A percentile compares a stretch with the other conserved stretches of the same genome.
Conservation (phyloP, 2,329 filamentous ascomycete species). For the Tolypocladium endophyticum region DNA sequence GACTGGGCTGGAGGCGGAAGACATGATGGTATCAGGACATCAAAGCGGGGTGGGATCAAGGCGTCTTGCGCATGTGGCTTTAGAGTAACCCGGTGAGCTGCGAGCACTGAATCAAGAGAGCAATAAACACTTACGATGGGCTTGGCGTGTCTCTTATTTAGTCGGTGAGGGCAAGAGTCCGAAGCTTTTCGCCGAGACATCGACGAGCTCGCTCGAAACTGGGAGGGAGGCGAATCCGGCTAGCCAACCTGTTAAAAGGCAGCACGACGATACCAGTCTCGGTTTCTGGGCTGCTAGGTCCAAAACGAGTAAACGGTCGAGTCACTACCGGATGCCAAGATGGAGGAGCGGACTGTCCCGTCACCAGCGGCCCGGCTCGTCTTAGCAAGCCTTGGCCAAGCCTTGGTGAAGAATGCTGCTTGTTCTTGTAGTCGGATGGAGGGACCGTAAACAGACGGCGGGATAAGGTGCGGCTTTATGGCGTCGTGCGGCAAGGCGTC, state of each 20-base stretch:
- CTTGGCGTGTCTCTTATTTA: background rate
- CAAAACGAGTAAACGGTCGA: background rate
- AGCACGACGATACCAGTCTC: background rate
- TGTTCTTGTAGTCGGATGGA: background rate
- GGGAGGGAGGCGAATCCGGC: background rate
- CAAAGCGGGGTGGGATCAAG: background rate
- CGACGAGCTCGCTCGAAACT: background rate
- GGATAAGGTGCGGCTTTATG: background rate
- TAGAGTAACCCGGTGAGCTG: background rate
- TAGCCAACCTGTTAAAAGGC: background rate
- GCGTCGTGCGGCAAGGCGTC: background rate
- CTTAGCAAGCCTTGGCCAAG: background rate
- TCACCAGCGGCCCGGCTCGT: background rate
- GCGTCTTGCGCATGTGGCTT: background rate
- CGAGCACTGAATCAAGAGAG: background rate
- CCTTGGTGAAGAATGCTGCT: background rate
- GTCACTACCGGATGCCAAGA: background rate
- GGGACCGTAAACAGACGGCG: background rate
- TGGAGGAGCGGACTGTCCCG: background rate
- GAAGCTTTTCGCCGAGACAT: background rate
- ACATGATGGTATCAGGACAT: constrained; percentile 3
- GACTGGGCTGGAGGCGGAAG: constrained; percentile 6
- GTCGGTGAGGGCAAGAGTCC: background rate
- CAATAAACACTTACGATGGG: background rate
- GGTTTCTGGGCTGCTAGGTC: background rate